Conservation (phyloP, 257 asterid species). For the Scutellaria minor region DNA sequence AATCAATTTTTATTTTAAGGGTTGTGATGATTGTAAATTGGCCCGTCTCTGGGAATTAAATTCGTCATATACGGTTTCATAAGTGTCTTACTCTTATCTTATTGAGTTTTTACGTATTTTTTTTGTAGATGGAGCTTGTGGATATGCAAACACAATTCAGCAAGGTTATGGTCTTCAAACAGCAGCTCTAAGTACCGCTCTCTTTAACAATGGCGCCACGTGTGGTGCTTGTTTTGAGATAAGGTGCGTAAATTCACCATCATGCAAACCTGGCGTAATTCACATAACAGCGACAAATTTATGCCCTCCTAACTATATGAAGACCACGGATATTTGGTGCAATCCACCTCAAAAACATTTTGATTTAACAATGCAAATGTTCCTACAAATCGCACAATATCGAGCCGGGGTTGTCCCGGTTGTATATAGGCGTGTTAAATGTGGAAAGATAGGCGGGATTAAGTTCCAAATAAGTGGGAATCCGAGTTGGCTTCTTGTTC, state of each 20-base stretch:
- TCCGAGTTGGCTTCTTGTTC: conserved; percentile 33
- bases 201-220: conserved; percentile 38
- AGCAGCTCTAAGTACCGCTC: conserved; percentile 50
- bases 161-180: conserved; percentile 47
- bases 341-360: conserved; percentile 47
- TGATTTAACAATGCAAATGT: conserved; percentile 44
- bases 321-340: conserved; percentile 45
- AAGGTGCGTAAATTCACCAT: conserved; percentile 35
- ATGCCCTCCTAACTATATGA: conserved; percentile 50
- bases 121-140: conserved; percentile 55
- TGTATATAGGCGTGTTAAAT: conserved; percentile 37
- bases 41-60: no score
- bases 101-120: no score
- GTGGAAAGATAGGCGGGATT: conserved; percentile 44
- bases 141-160: conserved; percentile 34
- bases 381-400: conserved; percentile 40
- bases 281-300: conserved; percentile 54
- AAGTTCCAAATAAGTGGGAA: conserved; percentile 47
- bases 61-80: no score
- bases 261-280: conserved; percentile 32
- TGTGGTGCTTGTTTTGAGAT: conserved; percentile 61
- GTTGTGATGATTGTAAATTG: no score
- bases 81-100: no score
- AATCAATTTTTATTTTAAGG: no score
- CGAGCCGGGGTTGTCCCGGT: conserved; percentile 51